Evolutionary conservation across 2,329 filamentous ascomycete genomes (phyloP).

Genomic region (Onygenales sp.): DNA sequence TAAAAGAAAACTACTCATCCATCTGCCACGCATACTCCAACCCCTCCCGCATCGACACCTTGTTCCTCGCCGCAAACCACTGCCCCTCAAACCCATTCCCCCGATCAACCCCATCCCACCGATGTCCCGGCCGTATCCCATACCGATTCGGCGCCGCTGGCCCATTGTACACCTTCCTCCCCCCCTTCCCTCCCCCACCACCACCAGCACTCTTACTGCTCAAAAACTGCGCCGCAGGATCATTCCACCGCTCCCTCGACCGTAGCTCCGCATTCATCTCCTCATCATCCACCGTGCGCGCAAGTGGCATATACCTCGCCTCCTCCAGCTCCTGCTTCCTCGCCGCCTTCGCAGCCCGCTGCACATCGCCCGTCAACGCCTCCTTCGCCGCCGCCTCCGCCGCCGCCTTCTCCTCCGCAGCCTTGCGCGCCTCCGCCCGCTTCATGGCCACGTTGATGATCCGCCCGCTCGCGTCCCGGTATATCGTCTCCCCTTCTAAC

Average conservation of each 20-base stretch:
- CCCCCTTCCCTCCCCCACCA: conserved; percentile 33
- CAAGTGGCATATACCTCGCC: conserved; percentile 71
- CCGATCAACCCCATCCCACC: conserved; percentile 95
- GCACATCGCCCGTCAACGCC: conserved; percentile 74
- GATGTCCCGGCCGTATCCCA: conserved; percentile 80
- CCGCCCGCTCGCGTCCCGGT: conserved; percentile 89
- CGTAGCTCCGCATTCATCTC: conserved; percentile 78
- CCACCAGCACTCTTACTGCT: conserved; percentile 36
- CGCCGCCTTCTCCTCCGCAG: conserved; percentile 59
- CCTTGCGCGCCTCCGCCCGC: conserved; percentile 73
- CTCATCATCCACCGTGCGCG: conserved; percentile 71
- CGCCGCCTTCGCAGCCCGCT: conserved; percentile 57
- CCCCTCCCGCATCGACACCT: conserved; percentile 63
- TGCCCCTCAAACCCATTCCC: conserved; percentile 89
- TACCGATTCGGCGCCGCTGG: conserved; percentile 83
- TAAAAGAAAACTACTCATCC: conserved; percentile 55
- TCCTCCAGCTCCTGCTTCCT: conserved; percentile 63
- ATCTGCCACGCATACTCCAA: conserved; percentile 93
- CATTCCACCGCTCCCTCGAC: conserved; percentile 75
- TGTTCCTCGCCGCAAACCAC: conserved; percentile 81
- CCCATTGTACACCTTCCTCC: conserved; percentile 65
- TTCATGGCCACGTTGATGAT: conserved; percentile 90
- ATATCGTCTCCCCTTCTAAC: conserved; percentile 29
- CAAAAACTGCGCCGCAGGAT: conserved; percentile 79
- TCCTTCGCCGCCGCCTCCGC: conserved; percentile 59